phyloP scores from a whole-genome alignment of 2,329 filamentous ascomycete species.

The Nemania sp. region DNA sequence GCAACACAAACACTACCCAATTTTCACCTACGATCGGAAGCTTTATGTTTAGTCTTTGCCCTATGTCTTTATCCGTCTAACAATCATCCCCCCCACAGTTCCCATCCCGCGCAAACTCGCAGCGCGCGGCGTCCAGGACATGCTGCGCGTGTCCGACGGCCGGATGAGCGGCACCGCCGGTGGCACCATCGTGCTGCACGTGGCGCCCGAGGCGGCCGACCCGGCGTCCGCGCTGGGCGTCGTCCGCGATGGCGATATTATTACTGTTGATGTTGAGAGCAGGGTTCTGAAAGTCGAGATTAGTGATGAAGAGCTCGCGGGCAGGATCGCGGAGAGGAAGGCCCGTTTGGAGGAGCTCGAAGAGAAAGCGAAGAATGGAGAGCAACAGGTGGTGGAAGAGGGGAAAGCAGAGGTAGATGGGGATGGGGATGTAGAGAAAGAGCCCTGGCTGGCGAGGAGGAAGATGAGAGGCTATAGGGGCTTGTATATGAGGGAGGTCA shows the following conservation, averaged over 20 bases:
- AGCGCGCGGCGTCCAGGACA: slow-evolving; percentile 73
- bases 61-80: no score
- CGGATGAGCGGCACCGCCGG: slow-evolving; percentile 85
- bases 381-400: slow-evolving; percentile 65
- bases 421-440: slow-evolving; percentile 16
- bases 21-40: no score
- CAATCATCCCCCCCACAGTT: slow-evolving; percentile 31
- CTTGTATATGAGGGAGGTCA: slow-evolving; percentile 61
- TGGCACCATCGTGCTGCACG: slow-evolving; percentile 87
- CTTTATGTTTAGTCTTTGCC: no score
- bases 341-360: slow-evolving; percentile 42
- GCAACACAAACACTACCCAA: no score
- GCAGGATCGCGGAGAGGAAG: slow-evolving; percentile 64
- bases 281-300: slow-evolving; percentile 63
- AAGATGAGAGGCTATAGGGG: slow-evolving; percentile 59
- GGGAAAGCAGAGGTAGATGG: slow-evolving; percentile 38
- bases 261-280: slow-evolving; percentile 76
- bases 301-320: slow-evolving; percentile 68
- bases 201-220: slow-evolving; percentile 79
- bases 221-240: slow-evolving; percentile 78
- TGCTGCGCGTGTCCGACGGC: slow-evolving; percentile 84
- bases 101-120: slow-evolving; percentile 76
- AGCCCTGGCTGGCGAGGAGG: slow-evolving; percentile 43
- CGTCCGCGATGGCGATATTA: slow-evolving; percentile 73
- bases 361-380: slow-evolving; percentile 66